Evolutionary conservation across 306 rosid genomes (phyloP).

Genomic region (Quercus wislizeni): DNA sequence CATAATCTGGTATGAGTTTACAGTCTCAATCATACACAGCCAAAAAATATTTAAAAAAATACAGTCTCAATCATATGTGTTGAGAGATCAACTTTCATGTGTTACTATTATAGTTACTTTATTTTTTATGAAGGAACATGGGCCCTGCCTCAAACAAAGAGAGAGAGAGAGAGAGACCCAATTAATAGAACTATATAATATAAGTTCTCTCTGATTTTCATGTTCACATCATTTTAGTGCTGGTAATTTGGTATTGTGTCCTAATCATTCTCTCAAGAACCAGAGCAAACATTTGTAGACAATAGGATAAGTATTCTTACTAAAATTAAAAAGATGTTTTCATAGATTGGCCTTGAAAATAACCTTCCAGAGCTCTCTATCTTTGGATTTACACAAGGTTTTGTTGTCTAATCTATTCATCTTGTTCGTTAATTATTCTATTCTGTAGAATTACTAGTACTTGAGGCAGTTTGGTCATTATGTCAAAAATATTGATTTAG

Average conservation of each 20-base stretch:
- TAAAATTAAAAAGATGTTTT: neutral
- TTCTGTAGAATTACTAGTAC: neutral
- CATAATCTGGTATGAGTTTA: neutral
- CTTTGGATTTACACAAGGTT: constrained; percentile 5
- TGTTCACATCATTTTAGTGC: neutral
- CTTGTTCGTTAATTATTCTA: neutral
- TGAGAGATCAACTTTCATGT: constrained; percentile 14
- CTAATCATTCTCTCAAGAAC: constrained; percentile 11
- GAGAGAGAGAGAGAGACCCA: neutral
- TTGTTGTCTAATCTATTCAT: neutral
- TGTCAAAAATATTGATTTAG: no score
- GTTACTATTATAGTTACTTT: neutral
- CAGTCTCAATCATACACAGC: no score
- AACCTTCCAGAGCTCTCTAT: neutral
- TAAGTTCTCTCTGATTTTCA: neutral
- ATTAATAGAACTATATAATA: neutral
- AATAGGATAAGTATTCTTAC: neutral
- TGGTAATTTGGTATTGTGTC: constrained; percentile 17
- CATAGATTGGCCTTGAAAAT: constrained; percentile 10
- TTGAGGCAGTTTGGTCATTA: neutral
- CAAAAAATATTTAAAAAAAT: neutral
- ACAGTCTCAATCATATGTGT: constrained; percentile 16
- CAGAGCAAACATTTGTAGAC: constrained; percentile 6
- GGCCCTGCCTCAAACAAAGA: neutral
- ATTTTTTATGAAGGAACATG: neutral